Percentiles rank a stretch among this genome's conserved stretches.
Evolutionary conservation across 2,329 filamentous ascomycete species (phyloP).

Genomic region (Alternaria sp.): DNA sequence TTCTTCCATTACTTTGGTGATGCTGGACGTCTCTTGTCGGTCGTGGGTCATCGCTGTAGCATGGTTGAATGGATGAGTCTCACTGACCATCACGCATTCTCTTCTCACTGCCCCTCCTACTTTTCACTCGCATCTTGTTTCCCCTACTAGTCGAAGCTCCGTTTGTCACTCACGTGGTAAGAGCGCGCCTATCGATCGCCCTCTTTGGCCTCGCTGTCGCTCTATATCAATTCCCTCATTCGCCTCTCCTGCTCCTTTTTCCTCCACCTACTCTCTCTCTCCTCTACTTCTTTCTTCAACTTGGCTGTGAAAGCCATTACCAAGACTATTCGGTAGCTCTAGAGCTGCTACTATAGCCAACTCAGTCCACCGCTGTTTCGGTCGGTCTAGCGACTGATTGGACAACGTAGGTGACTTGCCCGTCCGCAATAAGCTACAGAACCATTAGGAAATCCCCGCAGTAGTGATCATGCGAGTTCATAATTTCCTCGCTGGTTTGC

Average conservation of each 20-base stretch:
- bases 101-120: background rate
- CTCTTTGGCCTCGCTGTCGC: background rate
- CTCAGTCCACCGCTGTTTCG: background rate
- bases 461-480: background rate
- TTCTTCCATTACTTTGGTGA: too few relatives aligned
- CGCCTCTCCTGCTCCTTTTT: background rate
- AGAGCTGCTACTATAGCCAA: background rate
- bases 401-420: background rate
- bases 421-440: background rate
- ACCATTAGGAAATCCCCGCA: background rate
- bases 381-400: background rate
- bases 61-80: too few relatives aligned
- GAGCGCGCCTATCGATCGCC: background rate
- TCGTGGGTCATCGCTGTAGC: too few relatives aligned
- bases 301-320: background rate
- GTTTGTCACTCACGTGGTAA: background rate
- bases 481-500: background rate
- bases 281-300: background rate
- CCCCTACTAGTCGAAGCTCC: background rate
- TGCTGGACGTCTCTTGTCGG: too few relatives aligned
- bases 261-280: background rate
- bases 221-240: background rate
- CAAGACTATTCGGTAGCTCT: background rate
- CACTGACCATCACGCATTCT: too few relatives aligned
- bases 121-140: background rate